Evolutionary conservation across 345 rosid genomes (phyloP).

Genomic region (Pseudoturritis turrita): DNA sequence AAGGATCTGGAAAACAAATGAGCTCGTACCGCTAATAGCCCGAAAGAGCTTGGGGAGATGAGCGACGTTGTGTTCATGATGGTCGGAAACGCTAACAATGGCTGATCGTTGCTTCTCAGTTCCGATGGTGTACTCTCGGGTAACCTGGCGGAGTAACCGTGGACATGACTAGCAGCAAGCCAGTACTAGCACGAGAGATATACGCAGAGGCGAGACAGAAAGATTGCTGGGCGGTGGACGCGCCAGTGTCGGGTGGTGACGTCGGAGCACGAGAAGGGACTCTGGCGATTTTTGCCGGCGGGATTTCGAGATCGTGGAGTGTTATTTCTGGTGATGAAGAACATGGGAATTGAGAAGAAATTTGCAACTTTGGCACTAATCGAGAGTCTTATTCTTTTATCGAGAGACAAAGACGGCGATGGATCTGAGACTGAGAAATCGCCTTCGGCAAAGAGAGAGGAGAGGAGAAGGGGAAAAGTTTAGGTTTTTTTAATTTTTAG

Average conservation of each 20-base stretch:
- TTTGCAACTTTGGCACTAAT: too few relatives aligned
- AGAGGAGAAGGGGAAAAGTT: too few relatives aligned
- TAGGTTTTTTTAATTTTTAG: too few relatives aligned
- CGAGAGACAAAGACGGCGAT: too few relatives aligned
- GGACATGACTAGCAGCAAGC: conserved; percentile 67
- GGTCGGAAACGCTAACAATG: conserved; percentile 73
- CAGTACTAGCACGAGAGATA: conserved; percentile 57
- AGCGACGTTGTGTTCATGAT: conserved; percentile 71
- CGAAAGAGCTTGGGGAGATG: conserved; percentile 38
- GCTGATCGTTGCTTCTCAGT: conserved; percentile 54
- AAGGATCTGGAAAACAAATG: conserved; percentile 48
- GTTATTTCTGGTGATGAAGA: conserved; percentile 50
- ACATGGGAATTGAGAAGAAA: conserved; percentile 63
- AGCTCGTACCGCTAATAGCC: conserved; percentile 46
- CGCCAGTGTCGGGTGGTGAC: conserved; percentile 75
- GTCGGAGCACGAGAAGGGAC: conserved; percentile 69
- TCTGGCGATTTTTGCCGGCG: conserved; percentile 62
- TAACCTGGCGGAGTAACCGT: conserved; percentile 56
- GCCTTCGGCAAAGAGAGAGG: too few relatives aligned
- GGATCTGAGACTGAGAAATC: too few relatives aligned
- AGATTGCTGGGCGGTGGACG: conserved; percentile 64
- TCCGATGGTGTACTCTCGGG: conserved; percentile 49
- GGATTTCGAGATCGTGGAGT: conserved; percentile 52
- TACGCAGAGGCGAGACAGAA: conserved; percentile 39
- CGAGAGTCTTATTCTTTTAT: too few relatives aligned